Conservation (phyloP, 257 asterid genomes). For the Przewalskia tangutica region DNA sequence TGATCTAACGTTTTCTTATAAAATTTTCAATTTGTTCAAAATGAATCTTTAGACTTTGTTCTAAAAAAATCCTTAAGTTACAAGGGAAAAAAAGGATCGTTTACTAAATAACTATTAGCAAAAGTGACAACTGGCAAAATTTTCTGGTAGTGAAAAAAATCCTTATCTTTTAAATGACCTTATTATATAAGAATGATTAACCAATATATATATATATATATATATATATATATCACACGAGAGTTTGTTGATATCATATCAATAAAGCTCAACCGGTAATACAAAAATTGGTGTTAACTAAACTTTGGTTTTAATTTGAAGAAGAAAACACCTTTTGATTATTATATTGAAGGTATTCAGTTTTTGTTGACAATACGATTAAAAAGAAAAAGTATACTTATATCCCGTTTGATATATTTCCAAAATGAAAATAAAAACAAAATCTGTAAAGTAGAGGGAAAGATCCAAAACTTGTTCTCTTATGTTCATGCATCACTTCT, state of each 20-base stretch:
- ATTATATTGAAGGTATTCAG: too few species aligned
- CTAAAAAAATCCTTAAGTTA: too few species aligned
- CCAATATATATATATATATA: too few species aligned
- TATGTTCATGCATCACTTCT: background rate
- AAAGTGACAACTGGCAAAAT: too few species aligned
- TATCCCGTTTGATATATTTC: background rate
- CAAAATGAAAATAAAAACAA: background rate
- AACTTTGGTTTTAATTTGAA: background rate
- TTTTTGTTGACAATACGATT: background rate
- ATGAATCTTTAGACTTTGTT: too few species aligned
- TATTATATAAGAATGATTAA: too few species aligned
- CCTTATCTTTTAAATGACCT: background rate
- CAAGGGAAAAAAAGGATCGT: too few species aligned
- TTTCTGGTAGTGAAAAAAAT: too few species aligned
- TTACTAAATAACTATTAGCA: too few species aligned
- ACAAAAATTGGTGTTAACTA: background rate
- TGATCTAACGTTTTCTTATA: too few species aligned
- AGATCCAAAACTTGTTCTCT: background rate
- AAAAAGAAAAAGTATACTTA: background rate
- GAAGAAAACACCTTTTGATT: background rate
- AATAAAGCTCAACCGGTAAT: background rate
- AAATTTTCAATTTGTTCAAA: too few species aligned
- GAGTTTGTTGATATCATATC: background rate
- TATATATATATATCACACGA: background rate
- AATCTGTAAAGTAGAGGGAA: background rate